Evolutionary conservation across 2,329 filamentous ascomycete genomes (phyloP).

Genomic region (Phaeoacremonium minimum): DNA sequence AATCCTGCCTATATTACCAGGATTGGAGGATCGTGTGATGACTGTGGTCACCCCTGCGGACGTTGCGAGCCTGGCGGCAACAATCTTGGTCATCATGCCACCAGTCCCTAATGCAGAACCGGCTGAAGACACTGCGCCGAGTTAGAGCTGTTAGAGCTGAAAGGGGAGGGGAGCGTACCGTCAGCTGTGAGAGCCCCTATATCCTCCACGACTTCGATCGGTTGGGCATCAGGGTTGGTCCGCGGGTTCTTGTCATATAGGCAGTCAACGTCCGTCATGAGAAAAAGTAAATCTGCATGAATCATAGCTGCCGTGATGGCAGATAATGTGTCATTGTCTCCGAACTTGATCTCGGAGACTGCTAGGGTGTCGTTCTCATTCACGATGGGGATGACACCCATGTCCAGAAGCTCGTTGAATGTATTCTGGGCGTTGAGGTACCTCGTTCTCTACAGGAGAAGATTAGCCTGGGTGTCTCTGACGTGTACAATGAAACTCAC

Average conservation of each 20-base stretch:
- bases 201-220: slow-evolving; percentile 90
- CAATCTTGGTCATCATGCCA: slow-evolving; percentile 96
- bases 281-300: slow-evolving; percentile 90
- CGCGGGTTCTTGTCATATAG: slow-evolving; percentile 95
- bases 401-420: slow-evolving; percentile 80
- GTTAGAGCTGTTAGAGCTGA: slow-evolving; percentile 1
- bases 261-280: slow-evolving; percentile 99
- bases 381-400: slow-evolving; percentile 96
- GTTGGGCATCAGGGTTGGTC: slow-evolving; percentile 74
- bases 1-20: slow-evolving; percentile 85
- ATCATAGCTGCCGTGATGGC: slow-evolving; percentile 98
- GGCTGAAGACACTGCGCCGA: slow-evolving; percentile 69
- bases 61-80: slow-evolving; percentile 85
- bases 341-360: slow-evolving; percentile 98
- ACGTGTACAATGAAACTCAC: slow-evolving; percentile 39
- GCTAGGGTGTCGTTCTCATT: slow-evolving; percentile 98
- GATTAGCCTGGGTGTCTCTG: not conserved
- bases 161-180: slow-evolving; percentile 36
- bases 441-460: slow-evolving; percentile 63
- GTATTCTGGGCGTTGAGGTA: slow-evolving; percentile 98
- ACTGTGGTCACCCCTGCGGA: slow-evolving; percentile 94
- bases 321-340: slow-evolving; percentile 95
- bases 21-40: slow-evolving; percentile 90
- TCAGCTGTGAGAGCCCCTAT: slow-evolving; percentile 80
- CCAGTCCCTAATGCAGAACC: slow-evolving; percentile 89